A percentile compares a stretch with the other conserved stretches of the same genome.
Conservation (phyloP, 148 eudicot genomes). For the Fallopia convolvulus region DNA sequence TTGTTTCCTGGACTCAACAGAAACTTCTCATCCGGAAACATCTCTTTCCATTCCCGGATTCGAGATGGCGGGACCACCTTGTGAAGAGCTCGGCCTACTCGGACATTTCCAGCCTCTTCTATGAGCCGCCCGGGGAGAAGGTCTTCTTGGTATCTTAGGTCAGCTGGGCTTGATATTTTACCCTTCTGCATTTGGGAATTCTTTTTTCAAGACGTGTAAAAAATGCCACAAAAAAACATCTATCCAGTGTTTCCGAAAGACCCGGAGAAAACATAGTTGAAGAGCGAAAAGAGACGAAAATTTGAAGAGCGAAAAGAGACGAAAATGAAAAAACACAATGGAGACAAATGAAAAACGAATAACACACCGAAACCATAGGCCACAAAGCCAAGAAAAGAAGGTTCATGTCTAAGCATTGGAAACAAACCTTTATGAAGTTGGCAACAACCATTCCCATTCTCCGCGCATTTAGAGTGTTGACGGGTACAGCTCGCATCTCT, state of each 20-base stretch:
- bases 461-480: conserved; percentile 87
- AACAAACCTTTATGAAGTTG: conserved; percentile 67
- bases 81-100: conserved; percentile 69
- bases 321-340: background rate
- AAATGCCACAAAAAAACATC: background rate
- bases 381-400: background rate
- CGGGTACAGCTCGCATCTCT: conserved; percentile 96
- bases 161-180: conserved; percentile 79
- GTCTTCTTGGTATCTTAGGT: conserved; percentile 85
- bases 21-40: conserved; percentile 80
- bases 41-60: conserved; percentile 53
- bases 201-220: background rate
- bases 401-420: background rate
- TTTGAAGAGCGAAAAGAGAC: no score
- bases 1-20: conserved; percentile 42
- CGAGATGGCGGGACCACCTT: conserved; percentile 60
- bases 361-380: no score
- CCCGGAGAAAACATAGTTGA: no score
- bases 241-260: no score
- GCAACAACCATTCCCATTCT: conserved; percentile 92
- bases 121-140: conserved; percentile 76
- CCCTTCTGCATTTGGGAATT: conserved; percentile 41
- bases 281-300: background rate
- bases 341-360: no score
- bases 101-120: conserved; percentile 80